phyloP scores from a whole-genome alignment of 1,284 basidiomycete genomes.

The Peniophora sp. region DNA sequence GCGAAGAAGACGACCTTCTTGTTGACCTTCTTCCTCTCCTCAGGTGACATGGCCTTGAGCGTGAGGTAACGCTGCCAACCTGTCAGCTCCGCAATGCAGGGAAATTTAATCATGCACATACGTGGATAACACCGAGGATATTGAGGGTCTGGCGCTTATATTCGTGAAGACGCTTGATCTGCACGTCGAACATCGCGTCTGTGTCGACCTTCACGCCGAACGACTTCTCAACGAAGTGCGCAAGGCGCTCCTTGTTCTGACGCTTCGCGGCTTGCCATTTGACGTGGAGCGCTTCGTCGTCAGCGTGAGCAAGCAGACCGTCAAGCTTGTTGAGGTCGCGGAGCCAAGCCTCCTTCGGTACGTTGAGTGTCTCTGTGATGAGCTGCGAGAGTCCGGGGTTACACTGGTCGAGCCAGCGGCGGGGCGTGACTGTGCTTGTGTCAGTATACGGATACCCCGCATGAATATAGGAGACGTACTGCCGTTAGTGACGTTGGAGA shows the following conservation, averaged over 20 bases:
- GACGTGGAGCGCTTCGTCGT: slow-evolving; percentile 66
- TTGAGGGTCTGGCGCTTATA: slow-evolving; percentile 90
- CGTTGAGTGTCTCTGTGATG: slow-evolving; percentile 73
- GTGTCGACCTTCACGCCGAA: slow-evolving; percentile 73
- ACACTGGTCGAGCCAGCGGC: slow-evolving; percentile 90
- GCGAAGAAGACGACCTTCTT: slow-evolving; percentile 86
- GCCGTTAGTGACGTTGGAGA: slow-evolving; percentile 81
- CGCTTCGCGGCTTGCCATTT: slow-evolving; percentile 82
- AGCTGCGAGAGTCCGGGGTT: slow-evolving; percentile 81
- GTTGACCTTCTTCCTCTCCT: slow-evolving; percentile 72
- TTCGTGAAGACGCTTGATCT: slow-evolving; percentile 86
- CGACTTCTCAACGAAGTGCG: slow-evolving; percentile 67
- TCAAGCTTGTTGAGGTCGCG: slow-evolving; percentile 71
- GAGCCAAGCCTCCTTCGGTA: slow-evolving; percentile 72
- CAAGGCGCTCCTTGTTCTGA: slow-evolving; percentile 79
- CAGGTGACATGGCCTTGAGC: slow-evolving; percentile 72
- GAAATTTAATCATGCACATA: no score
- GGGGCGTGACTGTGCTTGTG: slow-evolving; percentile 55
- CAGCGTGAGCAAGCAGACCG: slow-evolving; percentile 56
- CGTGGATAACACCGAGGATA: slow-evolving; percentile 81
- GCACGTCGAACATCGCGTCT: slow-evolving; percentile 84
- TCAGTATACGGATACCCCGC: slow-evolving; percentile 4
- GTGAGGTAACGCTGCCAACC: slow-evolving; percentile 63
- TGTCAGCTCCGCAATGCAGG: no score
- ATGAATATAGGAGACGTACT: slow-evolving; percentile 40